phyloP scores from a whole-genome alignment of 176 grass and related monocot genomes.

The Bothriochloa decipiens region DNA sequence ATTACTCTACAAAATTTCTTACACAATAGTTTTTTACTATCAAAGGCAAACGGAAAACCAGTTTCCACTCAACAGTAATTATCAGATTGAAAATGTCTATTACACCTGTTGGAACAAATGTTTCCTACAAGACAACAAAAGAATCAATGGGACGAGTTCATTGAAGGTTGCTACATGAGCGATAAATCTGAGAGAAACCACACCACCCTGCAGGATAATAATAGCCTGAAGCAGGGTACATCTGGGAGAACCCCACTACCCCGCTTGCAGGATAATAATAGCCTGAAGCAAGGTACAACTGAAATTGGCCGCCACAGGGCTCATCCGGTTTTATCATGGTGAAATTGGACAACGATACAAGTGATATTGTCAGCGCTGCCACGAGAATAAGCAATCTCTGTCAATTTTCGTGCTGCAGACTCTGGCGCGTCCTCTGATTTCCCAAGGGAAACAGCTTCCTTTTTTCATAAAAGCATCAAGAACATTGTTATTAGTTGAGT shows the following conservation, averaged over 20 bases:
- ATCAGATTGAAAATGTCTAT: constrained; percentile 24
- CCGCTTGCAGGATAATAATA: constrained; percentile 51
- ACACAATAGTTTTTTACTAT: background rate
- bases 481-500: background rate
- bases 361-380: constrained; percentile 83
- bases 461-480: constrained; percentile 24
- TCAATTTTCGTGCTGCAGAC: constrained; percentile 64
- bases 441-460: constrained; percentile 76
- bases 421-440: constrained; percentile 71
- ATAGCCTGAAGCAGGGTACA: constrained; percentile 50
- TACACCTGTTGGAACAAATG: constrained; percentile 36
- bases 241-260: constrained; percentile 9
- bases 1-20: too few species aligned
- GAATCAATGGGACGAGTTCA: constrained; percentile 41
- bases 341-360: constrained; percentile 84
- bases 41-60: background rate
- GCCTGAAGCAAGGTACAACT: constrained; percentile 49
- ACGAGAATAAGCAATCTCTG: constrained; percentile 61
- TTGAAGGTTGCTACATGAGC: constrained; percentile 42
- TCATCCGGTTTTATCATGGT: constrained; percentile 58
- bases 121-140: constrained; percentile 42
- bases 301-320: background rate
- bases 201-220: constrained; percentile 43
- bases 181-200: constrained; percentile 29
- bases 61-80: background rate